Evolutionary conservation across 805 yeast genomes (phyloP), one percentile per base, ranked within the genome.

Genomic region (Starmerella asiatica): DNA sequence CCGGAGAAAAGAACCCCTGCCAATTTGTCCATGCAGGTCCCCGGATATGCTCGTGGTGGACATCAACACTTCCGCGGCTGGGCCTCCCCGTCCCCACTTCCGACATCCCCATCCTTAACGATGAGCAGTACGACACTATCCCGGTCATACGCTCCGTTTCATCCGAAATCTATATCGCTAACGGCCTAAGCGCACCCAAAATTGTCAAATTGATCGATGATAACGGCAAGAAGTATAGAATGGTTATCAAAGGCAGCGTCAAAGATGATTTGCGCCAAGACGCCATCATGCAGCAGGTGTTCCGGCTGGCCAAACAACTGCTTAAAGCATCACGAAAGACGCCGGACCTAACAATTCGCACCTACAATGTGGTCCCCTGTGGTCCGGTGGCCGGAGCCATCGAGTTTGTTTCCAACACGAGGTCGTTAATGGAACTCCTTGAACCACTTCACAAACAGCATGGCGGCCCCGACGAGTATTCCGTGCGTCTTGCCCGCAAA

Each of bases 271-370:
- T 91, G 38, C 64, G 97, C 37, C 98, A 93, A 59, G 99, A 91
- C 60, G 81, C 94, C 0, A 83, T 91, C 41, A 93, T 91, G 98
- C 93, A 88, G 56, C 97, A 91, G 56, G 97, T 88, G 1, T 91
- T 93, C 57, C 79, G 70, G 17, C 82, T 85, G 52, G 94, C 85
- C 14, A 85, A 86, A 53, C 58, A 64, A 2, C 61, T 88, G 42
- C 31, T 47, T 16, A 28, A 21, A 4, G 4, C 11, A 1, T 2
- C 36, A 2, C 29, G 21, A n/a, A 26, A 18, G 14, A 26, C 21
- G 6, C 9, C 16, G 18, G 18, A 21, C 12, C 39, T 46, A 9
- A 63, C 70, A 3, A 70, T 91, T 1, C 61, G 94, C 36, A 85
- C 96, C 0, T 91, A 91, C 59, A 79, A 79, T 38, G 96, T 91